Evolutionary conservation across 2,329 filamentous ascomycete genomes (phyloP), one percentile per base, ranked within the genome.

Genomic region (Penicillium sp.): DNA sequence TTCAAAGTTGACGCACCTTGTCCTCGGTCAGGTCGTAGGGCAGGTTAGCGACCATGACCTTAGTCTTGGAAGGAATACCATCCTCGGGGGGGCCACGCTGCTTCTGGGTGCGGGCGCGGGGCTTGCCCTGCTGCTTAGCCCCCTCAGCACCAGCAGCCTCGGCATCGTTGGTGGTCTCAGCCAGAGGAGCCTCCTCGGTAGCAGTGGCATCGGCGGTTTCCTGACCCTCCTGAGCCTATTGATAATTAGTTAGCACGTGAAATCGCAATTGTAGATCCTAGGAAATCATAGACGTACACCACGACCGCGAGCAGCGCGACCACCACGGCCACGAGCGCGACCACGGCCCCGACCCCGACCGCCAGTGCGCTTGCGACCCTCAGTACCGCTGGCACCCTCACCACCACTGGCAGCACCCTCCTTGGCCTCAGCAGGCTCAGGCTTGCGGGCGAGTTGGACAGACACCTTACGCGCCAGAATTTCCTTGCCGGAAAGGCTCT

Each of bases 31-130:
- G 86, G 81, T 99, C 93, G 75, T 99, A 99, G 52, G 95, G 95
- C 63, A 99, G 87, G 84, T 99, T 99, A 73, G 95, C 95, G 73
- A 99, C 95, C 95, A 99, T 99, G 80, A 99, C 91, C 90, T 99
- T 99, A 79, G 90, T 98, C 89, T 97, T 97, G 79, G 93, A 98
- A 66, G 95, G 89, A 73, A 99, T 91, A 68, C 95, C 95, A 76
- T 99, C 93, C 78, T 96, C 93, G 59, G 95, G 95, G 65, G 95
- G 95, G 63, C 95, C 95, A 77, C 95, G 93, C 86, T 97, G 86
- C 81, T 86, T 87, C 76, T 84, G 85, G 68, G 83, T 80, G 69
- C 82, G 82, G 60, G 76, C 80, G 67, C 77, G 78, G 55, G 69
- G 56, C 67, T 76, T 74, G 51, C 53, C 61, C 60, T 62, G 58